These are phyloP conservation scores for Steccherinum ochraceum DNA, from an alignment of 768 basidiomycete genomes.

Conservation along the genomic window DNA sequence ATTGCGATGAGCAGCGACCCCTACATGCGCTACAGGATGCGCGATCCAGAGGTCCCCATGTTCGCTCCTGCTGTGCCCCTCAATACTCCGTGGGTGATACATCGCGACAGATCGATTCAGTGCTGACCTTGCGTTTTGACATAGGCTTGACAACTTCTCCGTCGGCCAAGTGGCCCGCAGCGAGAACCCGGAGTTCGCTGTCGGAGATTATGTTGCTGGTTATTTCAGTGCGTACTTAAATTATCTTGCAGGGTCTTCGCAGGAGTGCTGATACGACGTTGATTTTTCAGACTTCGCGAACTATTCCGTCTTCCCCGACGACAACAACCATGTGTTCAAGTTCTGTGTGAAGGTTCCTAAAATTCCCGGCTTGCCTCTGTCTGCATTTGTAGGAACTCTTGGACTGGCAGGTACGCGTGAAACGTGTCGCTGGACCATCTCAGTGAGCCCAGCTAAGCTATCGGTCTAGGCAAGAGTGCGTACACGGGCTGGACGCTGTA, in stretches of 20 bases:
- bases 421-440: no score
- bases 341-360: background rate
- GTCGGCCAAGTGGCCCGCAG: conserved; percentile 22
- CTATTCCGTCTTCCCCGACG: conserved; percentile 28
- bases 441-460: no score
- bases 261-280: no score
- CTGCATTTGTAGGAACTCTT: background rate
- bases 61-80: conserved; percentile 16
- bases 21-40: conserved; percentile 14
- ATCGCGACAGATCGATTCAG: no score
- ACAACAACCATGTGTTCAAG: conserved; percentile 3
- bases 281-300: conserved; percentile 30
- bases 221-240: conserved; percentile 15
- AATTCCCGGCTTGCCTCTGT: background rate
- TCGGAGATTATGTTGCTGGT: conserved; percentile 21
- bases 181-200: conserved; percentile 14
- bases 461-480: background rate
- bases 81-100: conserved; percentile 22
- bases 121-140: no score
- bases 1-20: conserved; percentile 17
- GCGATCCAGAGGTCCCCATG: conserved; percentile 6
- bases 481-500: background rate
- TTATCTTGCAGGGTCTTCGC: no score
- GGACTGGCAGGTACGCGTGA: background rate
- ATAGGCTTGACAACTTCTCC: conserved; percentile 16